Percentiles rank a stretch among this genome's conserved stretches.
Conservation (phyloP, 202 grass and related monocot species). For the Schoenoplectus triqueter region DNA sequence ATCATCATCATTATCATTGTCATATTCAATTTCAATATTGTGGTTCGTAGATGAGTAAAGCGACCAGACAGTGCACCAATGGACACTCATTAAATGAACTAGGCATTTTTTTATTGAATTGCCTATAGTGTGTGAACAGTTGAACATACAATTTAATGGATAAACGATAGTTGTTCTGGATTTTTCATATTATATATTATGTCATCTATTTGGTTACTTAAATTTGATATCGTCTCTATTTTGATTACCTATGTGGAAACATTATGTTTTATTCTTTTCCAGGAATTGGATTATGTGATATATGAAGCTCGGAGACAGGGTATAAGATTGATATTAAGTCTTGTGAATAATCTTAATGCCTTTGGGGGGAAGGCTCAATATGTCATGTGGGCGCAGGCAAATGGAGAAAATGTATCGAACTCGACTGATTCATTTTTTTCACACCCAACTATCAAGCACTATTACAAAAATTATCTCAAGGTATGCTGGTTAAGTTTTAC, state of each 20-base stretch:
- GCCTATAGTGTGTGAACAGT: neutral
- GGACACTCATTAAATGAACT: neutral
- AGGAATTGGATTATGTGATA: slow-evolving; percentile 91
- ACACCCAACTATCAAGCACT: slow-evolving; percentile 63
- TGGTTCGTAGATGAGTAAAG: neutral
- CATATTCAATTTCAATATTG: neutral
- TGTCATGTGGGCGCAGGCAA: slow-evolving; percentile 75
- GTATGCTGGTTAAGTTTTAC: slow-evolving; percentile 42
- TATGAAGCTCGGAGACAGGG: slow-evolving; percentile 70
- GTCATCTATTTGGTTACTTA: neutral
- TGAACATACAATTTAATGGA: slow-evolving; percentile 14
- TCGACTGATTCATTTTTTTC: slow-evolving; percentile 81
- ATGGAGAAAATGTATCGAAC: slow-evolving; percentile 63
- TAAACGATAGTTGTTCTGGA: neutral
- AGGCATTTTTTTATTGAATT: neutral
- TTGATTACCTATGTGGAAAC: slow-evolving; percentile 6
- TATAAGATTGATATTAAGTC: slow-evolving; percentile 79
- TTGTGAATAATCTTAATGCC: slow-evolving; percentile 86
- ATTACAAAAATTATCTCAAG: slow-evolving; percentile 86
- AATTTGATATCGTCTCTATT: neutral
- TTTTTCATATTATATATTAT: neutral
- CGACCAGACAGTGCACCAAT: neutral
- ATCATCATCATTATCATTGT: neutral
- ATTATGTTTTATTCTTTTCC: slow-evolving; percentile 30
- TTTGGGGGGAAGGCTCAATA: slow-evolving; percentile 94